Conservation (phyloP, 768 basidiomycete genomes). For the Rhizopogon sp. region DNA sequence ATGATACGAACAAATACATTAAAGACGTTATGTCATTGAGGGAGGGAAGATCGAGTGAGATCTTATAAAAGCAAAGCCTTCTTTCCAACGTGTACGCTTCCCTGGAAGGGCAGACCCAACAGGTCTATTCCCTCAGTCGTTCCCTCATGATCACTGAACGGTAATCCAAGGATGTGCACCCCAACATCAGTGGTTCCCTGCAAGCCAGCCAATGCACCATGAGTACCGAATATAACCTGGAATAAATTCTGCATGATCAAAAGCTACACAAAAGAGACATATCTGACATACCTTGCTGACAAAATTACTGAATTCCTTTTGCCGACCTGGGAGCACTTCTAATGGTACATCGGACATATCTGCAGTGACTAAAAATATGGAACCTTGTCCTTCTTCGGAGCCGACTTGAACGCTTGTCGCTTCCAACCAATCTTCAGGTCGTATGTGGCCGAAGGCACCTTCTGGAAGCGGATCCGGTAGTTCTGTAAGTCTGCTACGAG, state of each 20-base stretch:
- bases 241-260: conserved; percentile 2
- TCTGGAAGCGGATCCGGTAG: conserved; percentile 65
- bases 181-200: conserved; percentile 58
- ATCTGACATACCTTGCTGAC: conserved; percentile 58
- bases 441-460: conserved; percentile 73
- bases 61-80: conserved; percentile 18
- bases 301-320: conserved; percentile 72
- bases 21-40: background rate
- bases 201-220: conserved; percentile 67
- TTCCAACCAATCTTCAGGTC: conserved; percentile 64
- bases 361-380: conserved; percentile 56
- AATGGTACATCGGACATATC: conserved; percentile 70
- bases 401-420: conserved; percentile 39
- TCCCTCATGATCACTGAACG: conserved; percentile 30
- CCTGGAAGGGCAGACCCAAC: conserved; percentile 59
- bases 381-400: conserved; percentile 43
- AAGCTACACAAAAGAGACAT: background rate
- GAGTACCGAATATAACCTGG: conserved; percentile 63
- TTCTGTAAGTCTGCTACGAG: too few species aligned
- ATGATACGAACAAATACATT: background rate
- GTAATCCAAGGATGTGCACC: conserved; percentile 56
- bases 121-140: conserved; percentile 40
- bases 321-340: conserved; percentile 71
- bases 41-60: background rate
- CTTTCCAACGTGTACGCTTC: conserved; percentile 63